Percentiles rank a stretch among this genome's conserved stretches.
Evolutionary conservation across 2,329 filamentous ascomycete species (phyloP).

Genomic region (Paracamarosporium sp.): DNA sequence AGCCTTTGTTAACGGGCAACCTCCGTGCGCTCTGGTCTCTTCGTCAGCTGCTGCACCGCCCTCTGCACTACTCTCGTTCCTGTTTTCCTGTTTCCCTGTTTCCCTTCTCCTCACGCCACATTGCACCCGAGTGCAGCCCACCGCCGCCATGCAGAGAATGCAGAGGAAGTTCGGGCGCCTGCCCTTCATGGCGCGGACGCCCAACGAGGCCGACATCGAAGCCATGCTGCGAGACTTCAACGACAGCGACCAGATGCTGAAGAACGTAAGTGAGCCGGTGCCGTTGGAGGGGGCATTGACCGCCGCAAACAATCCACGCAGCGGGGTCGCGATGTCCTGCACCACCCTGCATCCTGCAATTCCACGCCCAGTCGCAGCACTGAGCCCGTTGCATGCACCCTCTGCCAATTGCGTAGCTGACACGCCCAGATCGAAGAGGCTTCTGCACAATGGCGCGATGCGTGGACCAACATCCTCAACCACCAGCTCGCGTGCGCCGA

Average conservation of each 20-base stretch:
- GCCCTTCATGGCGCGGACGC: slow-evolving; percentile 69
- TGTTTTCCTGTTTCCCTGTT: background rate
- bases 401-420: slow-evolving; percentile 1
- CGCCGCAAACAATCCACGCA: slow-evolving; percentile 11
- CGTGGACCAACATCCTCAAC: slow-evolving; percentile 75
- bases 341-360: background rate
- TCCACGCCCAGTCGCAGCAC: background rate
- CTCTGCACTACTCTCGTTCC: background rate
- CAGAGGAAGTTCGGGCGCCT: slow-evolving; percentile 74
- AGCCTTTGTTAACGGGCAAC: slow-evolving; percentile 1
- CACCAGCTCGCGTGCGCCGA: slow-evolving; percentile 71
- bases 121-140: slow-evolving; percentile 24
- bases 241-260: slow-evolving; percentile 76
- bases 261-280: slow-evolving; percentile 61
- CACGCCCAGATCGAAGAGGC: slow-evolving; percentile 72
- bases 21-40: slow-evolving; percentile 1
- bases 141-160: slow-evolving; percentile 69
- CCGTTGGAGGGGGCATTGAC: background rate
- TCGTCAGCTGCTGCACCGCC: slow-evolving; percentile 5
- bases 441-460: slow-evolving; percentile 77
- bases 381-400: no score
- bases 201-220: slow-evolving; percentile 78
- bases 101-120: slow-evolving; percentile 8
- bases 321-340: slow-evolving; percentile 20
- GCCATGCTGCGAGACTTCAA: slow-evolving; percentile 80